Conservation (phyloP, 2,329 filamentous ascomycete species). For the Torrubiella hemipterigena region DNA sequence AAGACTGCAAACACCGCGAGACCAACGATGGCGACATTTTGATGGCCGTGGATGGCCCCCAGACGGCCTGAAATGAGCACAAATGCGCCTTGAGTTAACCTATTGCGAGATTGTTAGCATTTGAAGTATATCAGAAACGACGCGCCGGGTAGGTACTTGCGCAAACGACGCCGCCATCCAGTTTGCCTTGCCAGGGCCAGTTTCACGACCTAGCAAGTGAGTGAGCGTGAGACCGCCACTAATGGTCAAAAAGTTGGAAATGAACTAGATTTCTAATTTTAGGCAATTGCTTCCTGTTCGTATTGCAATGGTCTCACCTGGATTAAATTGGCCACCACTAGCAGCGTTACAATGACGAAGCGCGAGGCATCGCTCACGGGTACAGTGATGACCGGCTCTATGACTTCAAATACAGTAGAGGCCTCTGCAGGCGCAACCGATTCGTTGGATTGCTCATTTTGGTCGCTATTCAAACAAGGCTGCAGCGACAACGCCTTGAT, state of each 20-base stretch:
- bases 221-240: conserved; percentile 16
- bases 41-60: conserved; percentile 40
- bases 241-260: conserved; percentile 17
- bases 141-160: conserved; percentile 10
- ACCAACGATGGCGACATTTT: conserved; percentile 31
- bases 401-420: background rate
- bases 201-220: conserved; percentile 13
- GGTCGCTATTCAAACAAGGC: no score
- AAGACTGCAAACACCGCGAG: conserved; percentile 28
- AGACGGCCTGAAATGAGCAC: conserved; percentile 39
- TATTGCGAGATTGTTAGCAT: conserved; percentile 9
- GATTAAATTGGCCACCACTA: background rate
- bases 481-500: no score
- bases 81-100: conserved; percentile 38
- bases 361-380: background rate
- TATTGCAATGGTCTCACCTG: no score
- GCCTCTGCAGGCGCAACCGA: no score
- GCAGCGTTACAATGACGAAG: background rate
- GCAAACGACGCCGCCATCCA: conserved; percentile 27
- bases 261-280: no score
- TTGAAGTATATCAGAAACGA: background rate
- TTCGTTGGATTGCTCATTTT: no score
- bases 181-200: conserved; percentile 19
- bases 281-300: no score
- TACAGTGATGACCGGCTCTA: background rate